Percentiles rank a stretch among this genome's conserved stretches.
Conservation (phyloP, 2,329 filamentous ascomycete genomes). For the Sporothrix mexicana region DNA sequence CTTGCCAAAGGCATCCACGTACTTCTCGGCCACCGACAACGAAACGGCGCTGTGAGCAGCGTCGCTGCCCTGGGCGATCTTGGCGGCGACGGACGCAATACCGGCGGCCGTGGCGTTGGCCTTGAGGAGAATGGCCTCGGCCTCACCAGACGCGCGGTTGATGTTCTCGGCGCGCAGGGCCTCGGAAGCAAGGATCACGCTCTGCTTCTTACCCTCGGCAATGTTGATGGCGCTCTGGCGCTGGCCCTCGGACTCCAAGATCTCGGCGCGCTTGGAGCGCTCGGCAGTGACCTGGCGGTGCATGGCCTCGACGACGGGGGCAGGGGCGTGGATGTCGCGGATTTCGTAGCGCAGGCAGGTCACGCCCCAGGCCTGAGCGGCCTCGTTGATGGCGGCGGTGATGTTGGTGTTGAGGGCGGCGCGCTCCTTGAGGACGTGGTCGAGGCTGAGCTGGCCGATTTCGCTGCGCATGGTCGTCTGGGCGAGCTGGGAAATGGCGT, state of each 20-base stretch:
- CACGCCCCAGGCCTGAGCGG: constrained; percentile 95
- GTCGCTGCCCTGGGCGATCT: constrained; percentile 74
- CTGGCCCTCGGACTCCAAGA: constrained; percentile 95
- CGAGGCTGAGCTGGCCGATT: constrained; percentile 93
- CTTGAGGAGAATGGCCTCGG: constrained; percentile 86
- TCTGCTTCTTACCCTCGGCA: constrained; percentile 96
- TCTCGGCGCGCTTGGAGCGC: constrained; percentile 95
- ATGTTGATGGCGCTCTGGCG: constrained; percentile 98
- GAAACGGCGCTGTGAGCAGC: constrained; percentile 84
- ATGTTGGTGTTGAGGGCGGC: constrained; percentile 97
- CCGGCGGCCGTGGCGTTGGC: constrained; percentile 84
- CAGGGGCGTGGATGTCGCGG: constrained; percentile 94
- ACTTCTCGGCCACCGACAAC: constrained; percentile 92
- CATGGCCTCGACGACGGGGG: constrained; percentile 94
- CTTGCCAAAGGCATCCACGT: constrained; percentile 88
- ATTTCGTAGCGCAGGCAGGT: constrained; percentile 97
- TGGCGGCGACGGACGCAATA: constrained; percentile 81
- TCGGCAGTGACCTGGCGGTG: constrained; percentile 97
- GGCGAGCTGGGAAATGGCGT: constrained; percentile 95
- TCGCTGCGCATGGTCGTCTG: constrained; percentile 99
- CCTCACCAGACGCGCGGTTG: constrained; percentile 90
- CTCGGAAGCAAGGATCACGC: constrained; percentile 93
- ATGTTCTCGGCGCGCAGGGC: constrained; percentile 88
- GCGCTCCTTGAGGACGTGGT: constrained; percentile 97
- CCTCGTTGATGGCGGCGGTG: constrained; percentile 98